These are phyloP conservation scores for Suaeda aralocaspica DNA, from an alignment of 148 eudicot species.

Conservation along the genomic window DNA sequence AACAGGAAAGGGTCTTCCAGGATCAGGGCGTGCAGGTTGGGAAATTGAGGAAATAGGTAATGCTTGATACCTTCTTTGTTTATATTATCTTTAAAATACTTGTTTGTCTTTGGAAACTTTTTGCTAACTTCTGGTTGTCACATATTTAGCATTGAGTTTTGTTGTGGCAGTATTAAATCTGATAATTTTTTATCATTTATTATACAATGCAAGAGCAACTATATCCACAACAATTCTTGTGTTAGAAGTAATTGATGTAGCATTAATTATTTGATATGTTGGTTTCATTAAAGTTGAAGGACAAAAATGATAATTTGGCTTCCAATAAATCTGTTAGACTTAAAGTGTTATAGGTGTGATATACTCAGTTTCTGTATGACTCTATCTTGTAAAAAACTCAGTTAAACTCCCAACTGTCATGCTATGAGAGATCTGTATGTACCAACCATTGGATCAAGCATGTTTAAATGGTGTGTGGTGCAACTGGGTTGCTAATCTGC, in stretches of 20 bases:
- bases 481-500: too few species aligned
- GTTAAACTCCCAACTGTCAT: not conserved
- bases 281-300: too few species aligned
- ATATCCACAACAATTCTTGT: not conserved
- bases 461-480: not conserved
- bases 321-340: too few species aligned
- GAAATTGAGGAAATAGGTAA: conserved; percentile 89
- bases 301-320: not conserved
- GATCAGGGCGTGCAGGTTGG: conserved; percentile 97
- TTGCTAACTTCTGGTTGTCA: not conserved
- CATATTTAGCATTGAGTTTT: not conserved
- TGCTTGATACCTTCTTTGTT: not conserved
- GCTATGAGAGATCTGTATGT: not conserved
- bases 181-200: not conserved
- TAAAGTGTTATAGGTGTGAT: too few species aligned
- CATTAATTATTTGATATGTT: too few species aligned
- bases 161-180: not conserved
- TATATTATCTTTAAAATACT: not conserved
- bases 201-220: not conserved
- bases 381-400: not conserved
- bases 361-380: not conserved
- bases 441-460: not conserved
- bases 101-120: too few species aligned
- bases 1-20: conserved; percentile 52
- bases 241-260: not conserved